Evolutionary conservation across 2,329 filamentous ascomycete species (phyloP).

Genomic region (Delphinella strobiligena): DNA sequence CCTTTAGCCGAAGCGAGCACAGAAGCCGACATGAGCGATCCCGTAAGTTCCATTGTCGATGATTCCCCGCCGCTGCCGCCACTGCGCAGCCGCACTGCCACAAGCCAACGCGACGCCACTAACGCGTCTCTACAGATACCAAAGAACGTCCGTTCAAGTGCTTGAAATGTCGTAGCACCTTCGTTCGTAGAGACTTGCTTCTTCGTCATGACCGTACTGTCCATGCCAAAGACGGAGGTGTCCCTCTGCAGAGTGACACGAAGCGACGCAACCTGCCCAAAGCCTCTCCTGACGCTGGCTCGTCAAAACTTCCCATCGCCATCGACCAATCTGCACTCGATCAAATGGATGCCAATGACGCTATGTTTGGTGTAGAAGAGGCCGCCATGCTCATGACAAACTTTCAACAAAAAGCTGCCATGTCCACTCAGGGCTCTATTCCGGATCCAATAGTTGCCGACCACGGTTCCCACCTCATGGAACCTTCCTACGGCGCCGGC

Average conservation of each 20-base stretch:
- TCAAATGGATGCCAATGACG: constrained; percentile 85
- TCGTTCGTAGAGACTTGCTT: constrained; percentile 91
- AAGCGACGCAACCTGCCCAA: constrained; percentile 54
- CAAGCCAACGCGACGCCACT: too few species aligned
- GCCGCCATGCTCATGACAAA: constrained; percentile 98
- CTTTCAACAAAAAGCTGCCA: constrained; percentile 82
- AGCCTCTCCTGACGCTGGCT: constrained; percentile 52
- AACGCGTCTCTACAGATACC: constrained; percentile 53
- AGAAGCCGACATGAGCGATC: constrained; percentile 93
- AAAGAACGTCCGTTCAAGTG: constrained; percentile 99
- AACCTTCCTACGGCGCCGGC: constrained; percentile 59
- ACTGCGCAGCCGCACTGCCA: constrained; percentile 1
- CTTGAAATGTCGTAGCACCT: constrained; percentile 94
- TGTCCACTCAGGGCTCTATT: constrained; percentile 51
- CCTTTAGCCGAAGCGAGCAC: constrained; percentile 95
- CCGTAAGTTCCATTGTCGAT: constrained; percentile 71
- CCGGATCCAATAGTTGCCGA: constrained; percentile 60
- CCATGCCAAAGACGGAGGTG: constrained; percentile 92
- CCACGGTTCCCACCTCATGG: constrained; percentile 59
- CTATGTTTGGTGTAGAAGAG: constrained; percentile 89
- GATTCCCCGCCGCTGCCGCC: not conserved
- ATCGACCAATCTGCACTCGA: constrained; percentile 80
- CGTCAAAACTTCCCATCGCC: constrained; percentile 66
- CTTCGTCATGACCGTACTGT: constrained; percentile 96
- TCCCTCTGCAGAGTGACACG: constrained; percentile 85